Base-by-base conservation (phyloP, 331 rosid genomes). In the Erythrophleum ivorense region DNA sequence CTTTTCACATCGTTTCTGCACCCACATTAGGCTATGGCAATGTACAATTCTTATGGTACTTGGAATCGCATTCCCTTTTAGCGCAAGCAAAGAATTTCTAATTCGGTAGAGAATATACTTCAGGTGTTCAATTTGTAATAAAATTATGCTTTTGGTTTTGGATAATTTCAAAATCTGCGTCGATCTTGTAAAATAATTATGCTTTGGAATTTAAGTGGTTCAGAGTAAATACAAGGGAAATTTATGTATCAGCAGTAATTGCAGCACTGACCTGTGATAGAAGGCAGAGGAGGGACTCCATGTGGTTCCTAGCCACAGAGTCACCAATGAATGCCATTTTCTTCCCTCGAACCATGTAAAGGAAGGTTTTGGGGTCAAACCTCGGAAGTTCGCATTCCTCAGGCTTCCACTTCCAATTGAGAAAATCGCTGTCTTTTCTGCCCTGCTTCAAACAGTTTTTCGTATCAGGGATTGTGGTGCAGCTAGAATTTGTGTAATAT, bases 321-420 rank as follows among this genome's bases (percentile, higher is more conserved):
- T 95, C 97, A 6, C 98, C 98, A 29, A 95, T 66, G 64, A 95
- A 95, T 2, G 90, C 97, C 93, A 95, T 83, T 70, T 80, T 95
- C 84, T 89, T 95, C 4, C 96, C 98, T 24, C 87, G 79, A 69
- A 93, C 85, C 14, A 89, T 83, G 46, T 84, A 66, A 72, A 91
- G 84, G 55, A 93, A 95, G 2, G 74, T 62, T 58, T 41, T 90
- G 7, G 94, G 82, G 12, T 90, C 86, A 31, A 95, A 93, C 46
- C 83, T 66, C 0, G 91, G 93, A 16, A 95, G 91, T 9, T 93
- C 89, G 7, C 99, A 93, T 7, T 89, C 49, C 0, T 91, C 67
- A 1, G 98, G 97, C 78, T 87, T 93, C 97, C 99, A 93, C 88
- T 80, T 90, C 99, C 99, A 93, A 45, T 90, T 88, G 13, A 95